Conservation (phyloP, 2,329 filamentous ascomycete species). For the Phaeosphaeriaceae sp. region DNA sequence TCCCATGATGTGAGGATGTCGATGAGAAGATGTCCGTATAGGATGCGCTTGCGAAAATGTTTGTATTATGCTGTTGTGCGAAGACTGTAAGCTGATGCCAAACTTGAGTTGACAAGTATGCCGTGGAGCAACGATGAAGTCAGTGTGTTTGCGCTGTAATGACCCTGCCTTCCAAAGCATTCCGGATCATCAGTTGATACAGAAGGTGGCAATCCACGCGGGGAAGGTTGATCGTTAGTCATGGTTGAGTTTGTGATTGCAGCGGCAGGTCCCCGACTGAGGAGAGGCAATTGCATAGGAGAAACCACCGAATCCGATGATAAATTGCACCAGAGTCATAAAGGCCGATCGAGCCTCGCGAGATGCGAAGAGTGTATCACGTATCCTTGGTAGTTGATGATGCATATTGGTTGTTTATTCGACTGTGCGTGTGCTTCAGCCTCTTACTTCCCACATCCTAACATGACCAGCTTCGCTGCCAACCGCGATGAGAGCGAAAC, state of each 20-base stretch:
- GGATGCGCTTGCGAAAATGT: slow-evolving; percentile 34
- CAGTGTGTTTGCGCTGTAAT: not conserved
- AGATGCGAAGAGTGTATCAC: not conserved
- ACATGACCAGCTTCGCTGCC: slow-evolving; percentile 91
- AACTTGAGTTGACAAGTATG: not conserved
- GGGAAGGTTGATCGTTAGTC: not conserved
- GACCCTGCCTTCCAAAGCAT: slow-evolving; percentile 13
- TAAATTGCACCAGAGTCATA: not conserved
- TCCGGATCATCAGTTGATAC: not conserved
- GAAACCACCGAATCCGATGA: too few relatives aligned
- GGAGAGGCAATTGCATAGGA: not conserved
- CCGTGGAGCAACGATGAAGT: not conserved
- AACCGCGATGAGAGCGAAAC: slow-evolving; percentile 71
- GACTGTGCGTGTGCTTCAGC: slow-evolving; percentile 15
- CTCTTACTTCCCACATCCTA: slow-evolving; percentile 77
- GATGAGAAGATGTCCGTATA: slow-evolving; percentile 28
- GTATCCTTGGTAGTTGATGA: not conserved
- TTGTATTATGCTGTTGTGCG: slow-evolving; percentile 30
- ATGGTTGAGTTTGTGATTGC: not conserved
- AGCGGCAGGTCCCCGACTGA: not conserved
- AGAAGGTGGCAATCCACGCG: not conserved
- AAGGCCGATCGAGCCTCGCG: not conserved
- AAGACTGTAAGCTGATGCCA: slow-evolving; percentile 7
- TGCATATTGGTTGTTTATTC: not conserved
- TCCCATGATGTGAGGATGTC: slow-evolving; percentile 26